A percentile compares a stretch with the other conserved stretches of the same genome.
These are phyloP conservation scores for Phytophthora macrochlamydospora DNA, from an alignment of 352 stramenopile species.

Conservation along the genomic window DNA sequence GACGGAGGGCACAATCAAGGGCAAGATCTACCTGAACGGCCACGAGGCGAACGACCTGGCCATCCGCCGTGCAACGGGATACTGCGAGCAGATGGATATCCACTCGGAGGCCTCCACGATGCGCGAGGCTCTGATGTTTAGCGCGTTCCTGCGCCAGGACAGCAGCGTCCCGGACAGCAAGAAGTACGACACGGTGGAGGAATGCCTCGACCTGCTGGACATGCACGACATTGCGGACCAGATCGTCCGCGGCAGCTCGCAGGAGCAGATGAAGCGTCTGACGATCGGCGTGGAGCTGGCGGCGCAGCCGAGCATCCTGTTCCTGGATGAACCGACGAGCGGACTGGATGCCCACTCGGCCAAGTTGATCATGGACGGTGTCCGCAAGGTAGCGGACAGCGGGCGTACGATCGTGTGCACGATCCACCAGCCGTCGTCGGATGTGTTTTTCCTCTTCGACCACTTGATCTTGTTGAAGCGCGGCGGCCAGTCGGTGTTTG, in stretches of 20 bases:
- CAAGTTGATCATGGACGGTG: constrained; percentile 73
- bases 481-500: constrained; percentile 35
- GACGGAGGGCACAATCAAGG: neutral
- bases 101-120: constrained; percentile 84
- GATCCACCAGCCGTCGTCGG: constrained; percentile 86
- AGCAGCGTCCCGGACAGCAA: constrained; percentile 25
- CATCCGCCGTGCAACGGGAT: constrained; percentile 41
- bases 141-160: constrained; percentile 67
- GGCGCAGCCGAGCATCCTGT: constrained; percentile 70
- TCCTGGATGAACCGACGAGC: constrained; percentile 70
- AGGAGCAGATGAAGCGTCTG: constrained; percentile 50
- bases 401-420: constrained; percentile 81
- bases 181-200: constrained; percentile 34
- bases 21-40: constrained; percentile 54
- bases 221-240: constrained; percentile 36
- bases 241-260: constrained; percentile 40
- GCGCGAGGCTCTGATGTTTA: constrained; percentile 87
- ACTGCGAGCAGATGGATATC: constrained; percentile 85
- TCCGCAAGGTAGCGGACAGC: constrained; percentile 73
- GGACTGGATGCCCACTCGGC: constrained; percentile 84
- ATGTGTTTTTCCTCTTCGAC: constrained; percentile 84
- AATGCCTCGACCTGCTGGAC: constrained; percentile 34
- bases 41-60: constrained; percentile 35
- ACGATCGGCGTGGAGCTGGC: constrained; percentile 88
- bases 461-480: constrained; percentile 60